Percentiles rank a stretch among this genome's conserved stretches.
These are phyloP conservation scores for Biscogniauxia sp. DNA, from an alignment of 2,329 filamentous ascomycete genomes.

Conservation along the genomic window DNA sequence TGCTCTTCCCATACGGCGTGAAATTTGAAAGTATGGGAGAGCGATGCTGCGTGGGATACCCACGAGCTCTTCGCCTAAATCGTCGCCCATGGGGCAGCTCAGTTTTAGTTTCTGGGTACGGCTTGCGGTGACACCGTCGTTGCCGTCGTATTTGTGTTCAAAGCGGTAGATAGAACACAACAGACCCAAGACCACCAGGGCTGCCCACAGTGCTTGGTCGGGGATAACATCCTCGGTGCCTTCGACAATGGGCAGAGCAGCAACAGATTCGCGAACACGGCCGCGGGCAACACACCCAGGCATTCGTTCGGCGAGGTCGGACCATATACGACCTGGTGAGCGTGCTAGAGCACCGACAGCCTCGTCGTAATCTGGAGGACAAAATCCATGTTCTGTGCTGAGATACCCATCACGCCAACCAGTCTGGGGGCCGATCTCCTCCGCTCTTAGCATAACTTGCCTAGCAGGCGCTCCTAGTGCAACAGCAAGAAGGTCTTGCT, in stretches of 20 bases:
- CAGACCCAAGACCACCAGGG: slow-evolving; percentile 50
- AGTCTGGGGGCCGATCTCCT: slow-evolving; percentile 48
- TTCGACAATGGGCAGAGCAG: slow-evolving; percentile 46
- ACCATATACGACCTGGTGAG: slow-evolving; percentile 53
- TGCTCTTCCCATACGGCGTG: slow-evolving; percentile 49
- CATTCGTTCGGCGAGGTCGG: slow-evolving; percentile 52
- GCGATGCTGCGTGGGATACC: slow-evolving; percentile 49
- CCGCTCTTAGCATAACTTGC: slow-evolving; percentile 51
- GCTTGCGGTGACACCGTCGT: slow-evolving; percentile 44
- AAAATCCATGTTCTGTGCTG: slow-evolving; percentile 50
- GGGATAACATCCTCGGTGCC: slow-evolving; percentile 50
- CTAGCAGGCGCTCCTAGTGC: slow-evolving; percentile 53
- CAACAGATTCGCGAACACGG: slow-evolving; percentile 48
- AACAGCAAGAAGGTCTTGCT: slow-evolving; percentile 49
- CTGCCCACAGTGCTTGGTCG: slow-evolving; percentile 52
- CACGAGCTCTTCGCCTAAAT: slow-evolving; percentile 48
- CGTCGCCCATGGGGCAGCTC: slow-evolving; percentile 46
- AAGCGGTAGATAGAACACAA: slow-evolving; percentile 53
- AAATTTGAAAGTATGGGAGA: slow-evolving; percentile 49
- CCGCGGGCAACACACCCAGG: slow-evolving; percentile 50
- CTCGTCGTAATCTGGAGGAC: slow-evolving; percentile 49
- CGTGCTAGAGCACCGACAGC: slow-evolving; percentile 44
- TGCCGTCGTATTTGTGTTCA: slow-evolving; percentile 51
- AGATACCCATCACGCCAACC: slow-evolving; percentile 55
- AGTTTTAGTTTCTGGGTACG: slow-evolving; percentile 33